Conservation (phyloP, 1,284 basidiomycete genomes). For the Singerocomus rubriflavus region DNA sequence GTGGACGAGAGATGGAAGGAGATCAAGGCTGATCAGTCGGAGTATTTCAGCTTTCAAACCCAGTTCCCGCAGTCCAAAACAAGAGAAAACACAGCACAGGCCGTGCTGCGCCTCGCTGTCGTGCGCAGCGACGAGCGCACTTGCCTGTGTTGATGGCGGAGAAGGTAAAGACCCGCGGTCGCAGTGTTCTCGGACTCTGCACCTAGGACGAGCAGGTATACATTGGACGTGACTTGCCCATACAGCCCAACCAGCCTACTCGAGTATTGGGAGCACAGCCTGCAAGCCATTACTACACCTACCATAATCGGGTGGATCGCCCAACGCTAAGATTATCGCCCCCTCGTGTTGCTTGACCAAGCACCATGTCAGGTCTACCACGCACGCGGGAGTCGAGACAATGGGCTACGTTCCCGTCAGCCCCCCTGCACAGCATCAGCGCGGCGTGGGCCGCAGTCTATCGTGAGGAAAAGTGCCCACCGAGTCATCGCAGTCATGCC, state of each 20-base stretch:
- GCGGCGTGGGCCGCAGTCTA: background rate
- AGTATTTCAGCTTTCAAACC: constrained; percentile 25
- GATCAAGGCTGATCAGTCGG: constrained; percentile 21
- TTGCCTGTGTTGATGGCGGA: background rate
- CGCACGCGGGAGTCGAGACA: background rate
- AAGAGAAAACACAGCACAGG: constrained; percentile 16
- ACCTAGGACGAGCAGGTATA: no score
- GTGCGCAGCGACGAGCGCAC: background rate
- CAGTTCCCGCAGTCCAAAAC: constrained; percentile 20
- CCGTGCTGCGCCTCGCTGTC: background rate
- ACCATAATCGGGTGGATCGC: constrained; percentile 15
- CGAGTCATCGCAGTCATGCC: constrained; percentile 14
- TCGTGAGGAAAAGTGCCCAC: no score
- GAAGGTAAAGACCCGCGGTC: background rate
- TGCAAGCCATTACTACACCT: constrained; percentile 10
- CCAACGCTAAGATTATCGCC: background rate
- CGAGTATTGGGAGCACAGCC: constrained; percentile 1
- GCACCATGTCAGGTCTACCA: background rate
- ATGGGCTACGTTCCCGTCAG: constrained; percentile 6
- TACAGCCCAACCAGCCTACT: no score
- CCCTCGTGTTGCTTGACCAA: background rate
- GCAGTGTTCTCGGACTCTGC: background rate
- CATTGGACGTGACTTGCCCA: background rate
- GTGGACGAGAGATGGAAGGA: constrained; percentile 16
- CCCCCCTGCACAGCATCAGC: constrained; percentile 5